These are phyloP conservation scores for Grigorovia jiainica DNA, from an alignment of 805 yeast species.

Conservation along the genomic window DNA sequence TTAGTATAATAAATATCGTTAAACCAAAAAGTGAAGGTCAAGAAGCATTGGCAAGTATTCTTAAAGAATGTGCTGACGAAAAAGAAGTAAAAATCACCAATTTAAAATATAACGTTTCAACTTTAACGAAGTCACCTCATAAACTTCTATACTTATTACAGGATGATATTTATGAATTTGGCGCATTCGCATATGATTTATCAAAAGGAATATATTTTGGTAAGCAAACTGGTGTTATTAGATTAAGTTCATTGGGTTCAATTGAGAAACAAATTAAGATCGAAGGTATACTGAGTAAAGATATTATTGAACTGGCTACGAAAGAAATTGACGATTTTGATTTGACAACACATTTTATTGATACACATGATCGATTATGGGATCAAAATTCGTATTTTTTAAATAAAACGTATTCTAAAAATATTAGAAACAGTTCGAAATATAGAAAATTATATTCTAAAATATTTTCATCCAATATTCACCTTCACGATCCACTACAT, in stretches of 20 bases:
- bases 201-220: constrained; percentile 49
- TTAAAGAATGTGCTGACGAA: constrained; percentile 40
- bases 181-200: constrained; percentile 71
- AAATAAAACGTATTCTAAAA: constrained; percentile 58
- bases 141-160: constrained; percentile 44
- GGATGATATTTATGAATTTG: constrained; percentile 66
- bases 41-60: constrained; percentile 53
- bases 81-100: constrained; percentile 29
- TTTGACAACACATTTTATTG: constrained; percentile 40
- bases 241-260: constrained; percentile 86
- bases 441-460: constrained; percentile 22
- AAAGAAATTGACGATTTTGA: constrained; percentile 34
- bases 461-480: constrained; percentile 36
- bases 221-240: constrained; percentile 82
- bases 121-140: constrained; percentile 30
- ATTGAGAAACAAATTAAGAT: constrained; percentile 80
- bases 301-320: constrained; percentile 41
- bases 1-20: constrained; percentile 71
- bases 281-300: constrained; percentile 56
- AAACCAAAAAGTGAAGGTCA: constrained; percentile 59
- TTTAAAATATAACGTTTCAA: constrained; percentile 30
- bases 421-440: constrained; percentile 24
- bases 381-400: constrained; percentile 87
- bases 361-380: constrained; percentile 75
- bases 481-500: constrained; percentile 79